Base-by-base conservation (phyloP, 495 filamentous ascomycete genomes). In the Aspergillus baeticus region DNA sequence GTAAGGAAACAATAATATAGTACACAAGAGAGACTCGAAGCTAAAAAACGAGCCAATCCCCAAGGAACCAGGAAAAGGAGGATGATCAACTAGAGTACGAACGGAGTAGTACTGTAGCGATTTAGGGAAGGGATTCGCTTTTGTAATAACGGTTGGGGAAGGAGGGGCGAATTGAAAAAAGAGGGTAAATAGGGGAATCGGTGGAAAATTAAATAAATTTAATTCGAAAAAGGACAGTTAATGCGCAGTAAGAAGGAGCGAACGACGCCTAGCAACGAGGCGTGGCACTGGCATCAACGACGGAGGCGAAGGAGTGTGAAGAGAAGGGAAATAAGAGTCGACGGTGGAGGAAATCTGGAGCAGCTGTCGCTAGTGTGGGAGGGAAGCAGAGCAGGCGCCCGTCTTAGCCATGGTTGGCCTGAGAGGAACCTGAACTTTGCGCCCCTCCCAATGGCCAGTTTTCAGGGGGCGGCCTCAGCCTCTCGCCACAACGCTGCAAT, bases 211-310 rank as follows among this genome's bases (percentile, higher is more conserved):
- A 29, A 33, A 44, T 23, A 3, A 48, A 42, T 42, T 45, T 43
- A 38, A 43, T 18, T 10, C 22, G 22, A 48, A 54, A 26, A 29
- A 48, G 51, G 46, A 57, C 48, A 42, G 53, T 49, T 29, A 50
- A 45, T 11, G 33, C 41, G 18, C 14, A 29, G 31, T 41, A 46
- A 49, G 48, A 63, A 63, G 57, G 61, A 63, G 52, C 56, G 60
- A 60, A 63, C 61, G 57, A 60, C 57, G 49, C 54, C 61, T 60
- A 58, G 60, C 60, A 55, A 62, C 60, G 39, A 62, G 55, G 60
- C 60, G 39, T 58, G 55, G 60, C 60, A 49, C 31, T 43, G 53
- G 55, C 56, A 63, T 60, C 57, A 63, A 41, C 21, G 10, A 35
- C 23, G 38, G 17, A 21, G 35, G 44, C 15, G 20, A 26, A 42